Percentiles rank a stretch among this genome's conserved stretches.
Evolutionary conservation across 2,329 filamentous ascomycete genomes (phyloP).

Genomic region (Septoria petroselini): DNA sequence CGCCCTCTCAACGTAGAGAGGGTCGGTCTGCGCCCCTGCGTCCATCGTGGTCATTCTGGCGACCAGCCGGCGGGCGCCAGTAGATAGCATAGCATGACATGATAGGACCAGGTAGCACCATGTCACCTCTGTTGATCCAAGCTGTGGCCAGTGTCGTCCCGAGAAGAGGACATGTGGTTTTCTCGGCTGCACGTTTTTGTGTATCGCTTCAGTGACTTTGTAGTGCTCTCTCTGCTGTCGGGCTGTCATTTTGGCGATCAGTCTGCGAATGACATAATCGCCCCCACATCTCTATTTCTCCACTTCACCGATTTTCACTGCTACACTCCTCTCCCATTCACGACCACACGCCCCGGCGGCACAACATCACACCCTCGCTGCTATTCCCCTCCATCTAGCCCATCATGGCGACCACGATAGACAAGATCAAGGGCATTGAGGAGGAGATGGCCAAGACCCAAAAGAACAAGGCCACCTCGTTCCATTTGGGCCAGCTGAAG

Average conservation of each 20-base stretch:
- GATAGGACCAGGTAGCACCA: neutral
- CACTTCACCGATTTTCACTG: too few relatives aligned
- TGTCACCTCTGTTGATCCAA: neutral
- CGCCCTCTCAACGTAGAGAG: too few relatives aligned
- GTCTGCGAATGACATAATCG: too few relatives aligned
- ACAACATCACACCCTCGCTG: neutral
- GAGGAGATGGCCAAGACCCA: constrained; percentile 96
- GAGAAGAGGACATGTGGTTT: constrained; percentile 7
- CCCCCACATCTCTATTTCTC: too few relatives aligned
- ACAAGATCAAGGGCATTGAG: constrained; percentile 99
- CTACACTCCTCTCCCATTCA: neutral
- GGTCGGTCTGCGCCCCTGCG: neutral
- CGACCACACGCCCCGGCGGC: constrained; percentile 3
- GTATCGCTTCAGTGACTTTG: too few relatives aligned
- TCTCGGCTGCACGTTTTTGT: too few relatives aligned
- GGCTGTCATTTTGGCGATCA: too few relatives aligned
- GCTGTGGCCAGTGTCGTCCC: constrained; percentile 6
- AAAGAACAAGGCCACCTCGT: constrained; percentile 53
- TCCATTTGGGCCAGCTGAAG: constrained; percentile 71
- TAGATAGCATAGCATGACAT: constrained; percentile 3
- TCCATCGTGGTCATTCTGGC: constrained; percentile 9
- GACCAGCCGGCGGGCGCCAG: constrained; percentile 11
- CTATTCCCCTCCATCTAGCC: constrained; percentile 6
- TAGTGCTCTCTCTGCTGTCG: too few relatives aligned
- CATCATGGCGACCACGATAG: constrained; percentile 89